Base-by-base conservation (phyloP, 352 stramenopile genomes). In the Globisporangium camurandrum region DNA sequence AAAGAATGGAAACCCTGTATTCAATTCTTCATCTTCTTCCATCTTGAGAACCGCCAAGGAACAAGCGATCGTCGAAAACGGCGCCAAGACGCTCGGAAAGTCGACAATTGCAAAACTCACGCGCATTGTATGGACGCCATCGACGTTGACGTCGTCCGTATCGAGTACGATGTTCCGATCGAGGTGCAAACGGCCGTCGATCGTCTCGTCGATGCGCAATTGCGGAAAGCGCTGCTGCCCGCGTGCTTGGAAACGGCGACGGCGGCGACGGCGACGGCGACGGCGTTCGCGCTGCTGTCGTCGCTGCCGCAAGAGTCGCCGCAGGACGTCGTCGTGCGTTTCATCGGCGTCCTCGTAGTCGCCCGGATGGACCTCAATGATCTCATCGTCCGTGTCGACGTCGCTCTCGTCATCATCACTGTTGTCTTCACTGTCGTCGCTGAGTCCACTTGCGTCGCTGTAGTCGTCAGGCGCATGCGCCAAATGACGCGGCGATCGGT, bases 11-110 rank as follows among this genome's bases (percentile, higher is more conserved):
- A 86, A 76, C 1, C 65, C 67, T 16, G 54, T 57, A 34, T 70
- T 61, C 2, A 66, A 54, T 23, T 86, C 80, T 56, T 91, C 80
- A 51, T 91, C 80, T 56, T 91, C 80, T 41, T 91, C 80, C 51
- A 88, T 68, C 51, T 87, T 86, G 9, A 91, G 56, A 17, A 91
- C 45, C 11, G 71, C 82, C 17, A 91, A 48, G 1, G 59, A 64
- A 49, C 76, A 88, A 46, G 83, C 69, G 46, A 88, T 72, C 42
- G 86, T 66, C 27, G 72, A 87, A 53, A 77, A 86, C 4, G 71
- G 40, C 56, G 85, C 67, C 54, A 88, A 74, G 38, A 86, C 43
- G 36, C 66, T 87, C 11, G 80, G 76, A 41, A 91, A 88, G 22
- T 88, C 80, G 43, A 91, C 69, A 9, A 91, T 56, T 9, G 68